These are phyloP conservation scores for Aspergillus japonicus DNA, from an alignment of 2,329 filamentous ascomycete genomes.

Conservation along the genomic window DNA sequence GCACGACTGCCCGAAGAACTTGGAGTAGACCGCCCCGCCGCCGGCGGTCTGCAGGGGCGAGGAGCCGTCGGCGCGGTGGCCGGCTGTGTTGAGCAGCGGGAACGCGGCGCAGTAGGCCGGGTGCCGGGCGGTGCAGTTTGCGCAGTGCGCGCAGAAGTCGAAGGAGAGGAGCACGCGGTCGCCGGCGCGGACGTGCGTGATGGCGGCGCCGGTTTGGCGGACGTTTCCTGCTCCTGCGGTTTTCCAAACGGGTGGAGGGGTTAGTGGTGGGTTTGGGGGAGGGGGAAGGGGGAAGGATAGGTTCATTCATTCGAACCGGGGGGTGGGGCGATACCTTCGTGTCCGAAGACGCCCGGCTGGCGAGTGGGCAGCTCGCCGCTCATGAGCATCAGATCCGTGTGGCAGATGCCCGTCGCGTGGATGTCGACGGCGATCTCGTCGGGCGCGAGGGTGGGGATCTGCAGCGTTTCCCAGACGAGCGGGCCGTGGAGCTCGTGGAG, in stretches of 20 bases:
- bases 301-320: not conserved
- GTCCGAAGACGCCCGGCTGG: slow-evolving; percentile 19
- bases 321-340: slow-evolving; percentile 19
- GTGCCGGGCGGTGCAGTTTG: slow-evolving; percentile 15
- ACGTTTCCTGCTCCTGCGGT: slow-evolving; percentile 51
- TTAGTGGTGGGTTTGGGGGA: not conserved
- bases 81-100: slow-evolving; percentile 14
- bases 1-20: slow-evolving; percentile 42
- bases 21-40: slow-evolving; percentile 17
- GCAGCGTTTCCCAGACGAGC: slow-evolving; percentile 6
- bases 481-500: not conserved
- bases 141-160: slow-evolving; percentile 21
- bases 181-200: slow-evolving; percentile 44
- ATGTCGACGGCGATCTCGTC: slow-evolving; percentile 35
- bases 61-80: slow-evolving; percentile 14
- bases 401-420: slow-evolving; percentile 35
- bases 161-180: slow-evolving; percentile 43
- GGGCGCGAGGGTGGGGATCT: slow-evolving; percentile 4
- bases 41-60: not conserved
- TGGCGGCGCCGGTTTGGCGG: slow-evolving; percentile 41
- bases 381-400: slow-evolving; percentile 35
- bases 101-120: slow-evolving; percentile 21
- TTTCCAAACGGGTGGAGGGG: no score
- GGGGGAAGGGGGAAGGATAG: not conserved
- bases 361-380: slow-evolving; percentile 15